Evolutionary conservation across 1,284 basidiomycete species (phyloP), one percentile per base, ranked within the genome.

Genomic region (Fomitopsis pinicola): DNA sequence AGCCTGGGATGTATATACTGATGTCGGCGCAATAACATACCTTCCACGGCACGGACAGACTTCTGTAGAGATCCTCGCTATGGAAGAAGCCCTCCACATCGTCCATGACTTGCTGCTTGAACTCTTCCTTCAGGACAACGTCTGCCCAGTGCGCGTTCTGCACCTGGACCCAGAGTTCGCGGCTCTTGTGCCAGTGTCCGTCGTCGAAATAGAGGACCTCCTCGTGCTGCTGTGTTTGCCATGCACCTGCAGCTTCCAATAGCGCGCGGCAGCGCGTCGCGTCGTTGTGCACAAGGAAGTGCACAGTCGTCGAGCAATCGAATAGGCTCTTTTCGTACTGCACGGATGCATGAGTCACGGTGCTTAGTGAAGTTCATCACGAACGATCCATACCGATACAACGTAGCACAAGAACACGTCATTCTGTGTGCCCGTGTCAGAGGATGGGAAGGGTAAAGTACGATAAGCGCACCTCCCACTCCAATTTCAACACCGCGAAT

Each of bases 1-100:
- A n/a, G n/a, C n/a, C n/a, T n/a, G n/a, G 14, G 4, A 5, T 1
- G n/a, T n/a, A n/a, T 5, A 12, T 9, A 17, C 9, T 22, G 30
- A 30, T 3, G 5, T 15, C 30, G 19, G 5, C 30, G 14, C 30
- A 5, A 33, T 15, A 12, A 15, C 14, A 6, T 63, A 87, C 88
- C 83, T 94, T 94, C 92, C 92, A 94, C 0, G 92, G 87, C 55
- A 94, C 89, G 1, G 80, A 80, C 1, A 92, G 78, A 12, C 84
- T 80, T 71, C 87, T 87, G 76, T 94, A 94, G 0, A 88, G 75
- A 46, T 79, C 69, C 67, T 91, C 85, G 0, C 87, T 86, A 40
- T 82, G 78, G 71, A 92, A 92, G 78, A 95, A 94, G 0, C 87
- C 87, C 38, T 84, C 82, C 10, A 94, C 80, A 60, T 94, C 91